Evolutionary conservation across 208 protist genomes (phyloP).

Genomic region (Trypanosomatidae sp.): DNA sequence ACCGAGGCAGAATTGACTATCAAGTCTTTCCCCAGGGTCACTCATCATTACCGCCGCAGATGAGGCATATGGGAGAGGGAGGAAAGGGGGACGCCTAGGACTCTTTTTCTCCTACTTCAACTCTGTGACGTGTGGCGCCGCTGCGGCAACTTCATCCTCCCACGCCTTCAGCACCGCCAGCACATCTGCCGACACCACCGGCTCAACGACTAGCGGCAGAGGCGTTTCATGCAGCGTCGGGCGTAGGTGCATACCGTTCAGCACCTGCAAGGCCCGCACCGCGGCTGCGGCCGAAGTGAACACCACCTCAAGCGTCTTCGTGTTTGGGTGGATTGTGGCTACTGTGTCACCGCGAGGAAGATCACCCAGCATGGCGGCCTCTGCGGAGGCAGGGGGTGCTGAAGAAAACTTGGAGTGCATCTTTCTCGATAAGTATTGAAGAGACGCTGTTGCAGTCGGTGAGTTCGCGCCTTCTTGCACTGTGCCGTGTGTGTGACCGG

Average conservation of each 20-base stretch:
- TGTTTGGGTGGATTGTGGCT: constrained; percentile 16
- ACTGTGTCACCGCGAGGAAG: constrained; percentile 22
- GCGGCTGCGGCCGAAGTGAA: constrained; percentile 51
- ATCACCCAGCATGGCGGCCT: neutral
- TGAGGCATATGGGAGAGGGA: neutral
- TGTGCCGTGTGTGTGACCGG: neutral
- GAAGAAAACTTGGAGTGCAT: neutral
- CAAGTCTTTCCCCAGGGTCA: neutral
- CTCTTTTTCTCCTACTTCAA: neutral
- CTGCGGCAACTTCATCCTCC: constrained; percentile 11
- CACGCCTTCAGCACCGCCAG: constrained; percentile 35
- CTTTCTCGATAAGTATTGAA: neutral
- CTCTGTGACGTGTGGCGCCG: neutral
- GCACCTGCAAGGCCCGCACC: constrained; percentile 44
- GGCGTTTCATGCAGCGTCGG: constrained; percentile 6
- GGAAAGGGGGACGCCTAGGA: neutral
- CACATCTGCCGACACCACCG: constrained; percentile 68
- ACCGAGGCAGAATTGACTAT: neutral
- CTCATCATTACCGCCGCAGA: neutral
- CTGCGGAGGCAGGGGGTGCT: neutral
- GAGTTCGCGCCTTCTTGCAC: neutral
- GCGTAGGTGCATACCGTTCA: constrained; percentile 37
- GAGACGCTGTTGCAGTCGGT: neutral
- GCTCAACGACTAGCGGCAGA: constrained; percentile 51
- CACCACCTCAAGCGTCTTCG: constrained; percentile 66